Evolutionary conservation across 2,329 filamentous ascomycete genomes (phyloP).

Genomic region (Fusarium coffeatum): DNA sequence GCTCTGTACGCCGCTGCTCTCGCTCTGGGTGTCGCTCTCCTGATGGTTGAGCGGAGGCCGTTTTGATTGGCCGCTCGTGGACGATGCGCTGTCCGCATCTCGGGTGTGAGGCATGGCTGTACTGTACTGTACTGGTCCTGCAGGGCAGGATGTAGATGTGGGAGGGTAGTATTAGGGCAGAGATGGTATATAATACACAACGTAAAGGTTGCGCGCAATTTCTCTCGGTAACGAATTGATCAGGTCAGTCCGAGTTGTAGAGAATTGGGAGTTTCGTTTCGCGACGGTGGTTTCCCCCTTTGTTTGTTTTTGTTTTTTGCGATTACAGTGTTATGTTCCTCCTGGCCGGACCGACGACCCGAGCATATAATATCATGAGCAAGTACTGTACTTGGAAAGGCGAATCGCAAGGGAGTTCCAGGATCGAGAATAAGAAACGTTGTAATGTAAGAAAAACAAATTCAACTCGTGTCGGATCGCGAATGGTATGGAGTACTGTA

Average conservation of each 20-base stretch:
- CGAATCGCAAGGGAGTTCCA: constrained; percentile 21
- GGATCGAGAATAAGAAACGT: constrained; percentile 4
- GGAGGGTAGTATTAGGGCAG: constrained; percentile 4
- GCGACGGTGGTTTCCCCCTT: constrained; percentile 6
- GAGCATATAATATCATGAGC: constrained; percentile 37
- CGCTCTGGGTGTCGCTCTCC: constrained; percentile 53
- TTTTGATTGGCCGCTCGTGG: constrained; percentile 67
- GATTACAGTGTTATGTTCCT: constrained; percentile 34
- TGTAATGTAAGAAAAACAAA: not conserved
- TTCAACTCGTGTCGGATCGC: not conserved
- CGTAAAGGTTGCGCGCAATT: constrained; percentile 20
- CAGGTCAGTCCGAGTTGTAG: not conserved
- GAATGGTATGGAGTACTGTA: constrained; percentile 9
- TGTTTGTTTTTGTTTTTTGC: constrained; percentile 25
- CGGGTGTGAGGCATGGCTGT: constrained; percentile 58
- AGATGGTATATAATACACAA: constrained; percentile 27
- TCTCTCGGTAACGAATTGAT: constrained; percentile 15
- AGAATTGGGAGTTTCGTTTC: constrained; percentile 7
- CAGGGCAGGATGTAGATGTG: not conserved
- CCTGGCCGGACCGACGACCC: constrained; percentile 29
- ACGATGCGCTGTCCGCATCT: constrained; percentile 61
- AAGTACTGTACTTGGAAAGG: not conserved
- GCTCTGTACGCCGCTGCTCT: constrained; percentile 46
- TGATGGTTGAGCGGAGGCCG: constrained; percentile 56
- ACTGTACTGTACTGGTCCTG: not conserved